These are phyloP conservation scores for Aechmea fasciata DNA, from an alignment of 176 grass and related monocot genomes.

Conservation along the genomic window DNA sequence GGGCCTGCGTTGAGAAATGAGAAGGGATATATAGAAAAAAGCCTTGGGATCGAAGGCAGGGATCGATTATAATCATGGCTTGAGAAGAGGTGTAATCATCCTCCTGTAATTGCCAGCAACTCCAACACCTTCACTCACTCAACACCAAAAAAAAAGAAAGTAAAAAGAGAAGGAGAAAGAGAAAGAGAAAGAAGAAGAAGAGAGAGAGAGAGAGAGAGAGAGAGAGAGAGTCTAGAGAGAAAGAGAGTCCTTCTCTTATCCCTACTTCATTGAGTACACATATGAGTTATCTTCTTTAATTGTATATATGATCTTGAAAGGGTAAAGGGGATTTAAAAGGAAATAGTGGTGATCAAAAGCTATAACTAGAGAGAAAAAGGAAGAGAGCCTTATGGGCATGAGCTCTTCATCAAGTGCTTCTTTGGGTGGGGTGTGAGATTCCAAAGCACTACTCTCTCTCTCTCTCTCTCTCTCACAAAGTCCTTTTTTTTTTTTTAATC, in stretches of 20 bases:
- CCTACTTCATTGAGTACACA: too few species aligned
- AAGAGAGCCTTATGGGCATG: slow-evolving; percentile 24
- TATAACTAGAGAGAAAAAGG: slow-evolving; percentile 12
- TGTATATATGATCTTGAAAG: neutral
- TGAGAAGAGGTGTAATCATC: slow-evolving; percentile 23
- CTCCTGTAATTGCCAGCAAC: slow-evolving; percentile 30
- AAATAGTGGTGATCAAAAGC: neutral
- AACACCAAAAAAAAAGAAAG: neutral
- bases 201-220: slow-evolving; percentile 19
- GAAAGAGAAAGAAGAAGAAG: slow-evolving; percentile 13
- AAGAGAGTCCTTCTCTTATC: neutral
- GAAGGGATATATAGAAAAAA: slow-evolving; percentile 2
- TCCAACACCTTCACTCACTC: slow-evolving; percentile 8
- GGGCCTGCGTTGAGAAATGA: slow-evolving; percentile 15
- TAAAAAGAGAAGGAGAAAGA: slow-evolving; percentile 4
- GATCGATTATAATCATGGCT: slow-evolving; percentile 14
- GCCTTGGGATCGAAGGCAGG: slow-evolving; percentile 26
- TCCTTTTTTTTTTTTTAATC: neutral
- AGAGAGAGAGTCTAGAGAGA: slow-evolving; percentile 15
- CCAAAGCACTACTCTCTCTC: slow-evolving; percentile 9
- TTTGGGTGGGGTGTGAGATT: slow-evolving; percentile 8
- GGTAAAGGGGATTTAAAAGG: neutral
- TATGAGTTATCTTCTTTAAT: neutral
- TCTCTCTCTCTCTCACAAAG: neutral
- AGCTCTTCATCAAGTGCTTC: slow-evolving; percentile 6